phyloP scores from a whole-genome alignment of 2,329 filamentous ascomycete species.

The Lecanicillium sp. region DNA sequence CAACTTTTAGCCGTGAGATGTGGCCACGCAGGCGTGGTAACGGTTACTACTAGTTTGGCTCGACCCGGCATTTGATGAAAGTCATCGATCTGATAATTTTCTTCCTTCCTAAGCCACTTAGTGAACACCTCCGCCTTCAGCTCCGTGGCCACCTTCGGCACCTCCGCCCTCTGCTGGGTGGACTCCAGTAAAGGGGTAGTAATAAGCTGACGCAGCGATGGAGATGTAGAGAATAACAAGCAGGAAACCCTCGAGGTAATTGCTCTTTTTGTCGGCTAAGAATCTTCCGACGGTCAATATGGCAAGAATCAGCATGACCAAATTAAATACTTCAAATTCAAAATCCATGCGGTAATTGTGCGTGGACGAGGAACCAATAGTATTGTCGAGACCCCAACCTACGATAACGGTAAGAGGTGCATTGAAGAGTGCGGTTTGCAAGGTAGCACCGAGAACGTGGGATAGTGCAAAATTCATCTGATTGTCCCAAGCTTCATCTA shows the following conservation, averaged over 20 bases:
- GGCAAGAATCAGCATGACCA: constrained; percentile 70
- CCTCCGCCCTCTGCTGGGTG: constrained; percentile 21
- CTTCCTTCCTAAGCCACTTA: too few relatives aligned
- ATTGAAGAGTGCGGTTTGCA: constrained; percentile 86
- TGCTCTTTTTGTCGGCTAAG: constrained; percentile 77
- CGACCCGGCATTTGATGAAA: too few relatives aligned
- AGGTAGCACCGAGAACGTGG: constrained; percentile 77
- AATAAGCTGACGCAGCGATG: constrained; percentile 50
- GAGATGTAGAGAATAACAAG: constrained; percentile 61
- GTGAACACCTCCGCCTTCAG: neutral
- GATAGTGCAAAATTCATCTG: constrained; percentile 80
- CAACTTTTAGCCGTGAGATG: too few relatives aligned
- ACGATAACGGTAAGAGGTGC: constrained; percentile 76
- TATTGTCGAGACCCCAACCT: constrained; percentile 68
- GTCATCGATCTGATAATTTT: too few relatives aligned
- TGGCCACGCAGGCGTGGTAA: too few relatives aligned
- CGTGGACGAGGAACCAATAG: too few relatives aligned
- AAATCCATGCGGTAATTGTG: constrained; percentile 57
- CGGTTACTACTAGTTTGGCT: too few relatives aligned
- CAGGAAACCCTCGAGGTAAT: constrained; percentile 80
- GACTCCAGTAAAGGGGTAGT: constrained; percentile 33
- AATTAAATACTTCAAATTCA: constrained; percentile 81
- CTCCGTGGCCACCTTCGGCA: constrained; percentile 7
- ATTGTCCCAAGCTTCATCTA: constrained; percentile 78
- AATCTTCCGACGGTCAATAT: constrained; percentile 86